Evolutionary conservation across 371 early-diverging fungal genomes (phyloP), one percentile per base, ranked within the genome.

Genomic region (Circinella umbellata): DNA sequence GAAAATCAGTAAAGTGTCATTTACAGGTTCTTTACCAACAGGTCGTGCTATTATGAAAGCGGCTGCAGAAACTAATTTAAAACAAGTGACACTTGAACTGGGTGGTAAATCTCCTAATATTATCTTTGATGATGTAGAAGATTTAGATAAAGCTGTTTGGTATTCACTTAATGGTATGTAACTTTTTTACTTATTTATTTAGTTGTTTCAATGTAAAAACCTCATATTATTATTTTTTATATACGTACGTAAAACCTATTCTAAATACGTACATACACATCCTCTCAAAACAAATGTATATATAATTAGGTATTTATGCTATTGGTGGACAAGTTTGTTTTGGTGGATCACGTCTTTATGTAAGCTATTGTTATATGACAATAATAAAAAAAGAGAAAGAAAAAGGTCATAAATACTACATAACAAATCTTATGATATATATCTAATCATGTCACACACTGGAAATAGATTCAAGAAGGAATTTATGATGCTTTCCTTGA

Each of bases 41-140:
- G 90, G 91, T 36, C 82, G 88, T 62, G 70, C 71, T 42, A 75
- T 91, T 61, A 78, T 88, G 81, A 78, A 78, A 61, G 80, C 85
- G 15, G 80, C 87, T 61, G 74, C 94, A 10, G 89, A 86, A 63
- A 85, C 84, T 65, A 92, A 89, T 62, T 85, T 95, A 67, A 95
- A 95, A 83, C 90, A 87, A 71, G 83, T 93, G 5, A 90, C 94
- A 8, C 76, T 95, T 53, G 95, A 95, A 76, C 77, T 95, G 10
- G 95, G 95, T 53, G 95, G 94, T 65, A 95, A 95, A 63, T 94
- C 96, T 3, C 93, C 97, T 38, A 93, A 93, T 72, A 93, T 97
- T 63, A 93, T 96, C 38, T 96, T 97, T 80, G 94, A 91, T 20
- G 92, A 93, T 79, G 93, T 92, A 15, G 39, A 51, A 9, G 90